Base-by-base conservation (phyloP, 176 grass and related monocot genomes). In the Oryza glumipatula region DNA sequence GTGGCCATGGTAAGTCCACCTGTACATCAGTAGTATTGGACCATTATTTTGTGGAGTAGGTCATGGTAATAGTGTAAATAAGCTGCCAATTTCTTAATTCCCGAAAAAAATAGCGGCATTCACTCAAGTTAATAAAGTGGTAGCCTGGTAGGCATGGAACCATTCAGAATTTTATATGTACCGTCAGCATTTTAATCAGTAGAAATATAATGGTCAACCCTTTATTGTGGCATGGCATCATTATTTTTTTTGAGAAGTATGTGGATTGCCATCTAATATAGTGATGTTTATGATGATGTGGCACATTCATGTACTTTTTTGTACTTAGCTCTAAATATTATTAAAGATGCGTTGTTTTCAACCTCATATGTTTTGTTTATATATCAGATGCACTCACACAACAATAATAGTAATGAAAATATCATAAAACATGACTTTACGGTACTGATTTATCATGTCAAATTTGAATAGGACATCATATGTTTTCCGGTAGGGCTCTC, bases 1-100 rank as follows among this genome's bases (percentile, higher is more conserved):
- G 70, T 86, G 85, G 16, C 96, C 93, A 79, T 95, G 92, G 81
- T 83, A 86, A 85, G 87, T 89, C 96, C 93, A 98, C 86, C 93
- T 97, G 76, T 82, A 39, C 74, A 82, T 58, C 51, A 74, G 79
- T 76, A 49, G n/a, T 5, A 26, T 52, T 10, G 2, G 67, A 30
- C 15, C 16, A 71, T 85, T 79, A 49, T 38, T 68, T 54, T 83
- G 80, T 68, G 39, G 5, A 46, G 46, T 68, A 77, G 44, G 73
- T 64, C 54, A 67, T 90, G 17, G 12, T 48, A 72, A 3, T 22
- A 19, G 67, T 45, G 60, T 52, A 82, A 80, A 86, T 24, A 73
- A 78, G 1, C 48, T 82, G 19, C 32, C 66, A 24, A 76, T 17
- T 17, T 5, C 61, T 69, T 69, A 5, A 43, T 85, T 46, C 67